Evolutionary conservation across 2,329 filamentous ascomycete species (phyloP).

Genomic region (Cladophialophora immunda): DNA sequence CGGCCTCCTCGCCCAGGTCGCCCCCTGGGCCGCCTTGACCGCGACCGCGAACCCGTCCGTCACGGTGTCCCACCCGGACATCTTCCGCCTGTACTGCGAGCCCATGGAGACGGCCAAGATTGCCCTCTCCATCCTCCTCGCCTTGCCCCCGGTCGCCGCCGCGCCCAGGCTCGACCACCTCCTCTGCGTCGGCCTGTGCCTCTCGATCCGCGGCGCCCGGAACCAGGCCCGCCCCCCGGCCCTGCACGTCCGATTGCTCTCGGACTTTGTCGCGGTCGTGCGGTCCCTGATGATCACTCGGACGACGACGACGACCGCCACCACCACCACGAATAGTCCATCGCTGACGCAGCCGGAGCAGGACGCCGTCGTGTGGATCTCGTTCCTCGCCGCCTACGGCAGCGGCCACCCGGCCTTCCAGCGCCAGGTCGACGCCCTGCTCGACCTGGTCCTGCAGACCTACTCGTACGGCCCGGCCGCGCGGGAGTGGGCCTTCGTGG

Average conservation of each 20-base stretch:
- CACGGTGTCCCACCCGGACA: not conserved
- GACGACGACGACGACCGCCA: no score
- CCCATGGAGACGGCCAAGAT: not conserved
- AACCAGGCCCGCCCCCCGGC: not conserved
- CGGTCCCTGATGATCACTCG: not conserved
- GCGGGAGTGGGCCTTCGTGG: not conserved
- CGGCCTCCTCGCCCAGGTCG: not conserved
- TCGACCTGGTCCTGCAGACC: not conserved
- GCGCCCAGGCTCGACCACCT: not conserved
- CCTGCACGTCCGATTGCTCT: not conserved
- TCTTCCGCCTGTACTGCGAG: slow-evolving; percentile 1
- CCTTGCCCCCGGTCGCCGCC: not conserved
- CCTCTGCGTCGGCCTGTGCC: slow-evolving; percentile 2
- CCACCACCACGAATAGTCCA: no score
- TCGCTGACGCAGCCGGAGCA: not conserved
- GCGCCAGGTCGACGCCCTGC: not conserved
- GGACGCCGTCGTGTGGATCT: not conserved
- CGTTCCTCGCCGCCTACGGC: slow-evolving; percentile 5
- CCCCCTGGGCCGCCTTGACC: not conserved
- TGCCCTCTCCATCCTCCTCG: slow-evolving; percentile 2
- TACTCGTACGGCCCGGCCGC: not conserved
- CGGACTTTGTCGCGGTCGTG: not conserved
- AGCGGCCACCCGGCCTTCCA: not conserved
- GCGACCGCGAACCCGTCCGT: not conserved
- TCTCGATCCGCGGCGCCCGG: slow-evolving; percentile 1